A percentile compares a stretch with the other conserved stretches of the same genome.
These are phyloP conservation scores for Porcisia deanei DNA, from an alignment of 208 protist species.

Conservation along the genomic window DNA sequence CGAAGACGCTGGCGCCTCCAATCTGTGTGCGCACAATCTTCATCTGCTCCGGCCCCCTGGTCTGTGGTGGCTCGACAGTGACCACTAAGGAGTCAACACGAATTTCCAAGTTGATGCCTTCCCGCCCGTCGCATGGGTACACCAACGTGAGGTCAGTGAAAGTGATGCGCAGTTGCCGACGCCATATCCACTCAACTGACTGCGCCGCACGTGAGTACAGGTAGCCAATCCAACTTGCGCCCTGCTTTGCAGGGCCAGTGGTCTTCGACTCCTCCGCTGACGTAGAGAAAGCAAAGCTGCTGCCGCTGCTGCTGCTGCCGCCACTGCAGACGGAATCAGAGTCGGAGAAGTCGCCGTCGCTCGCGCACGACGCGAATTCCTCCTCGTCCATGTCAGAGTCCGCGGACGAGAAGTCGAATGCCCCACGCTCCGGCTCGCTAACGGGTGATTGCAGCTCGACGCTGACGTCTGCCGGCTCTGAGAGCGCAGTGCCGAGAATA, in stretches of 20 bases:
- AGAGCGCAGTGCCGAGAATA: conserved; percentile 48
- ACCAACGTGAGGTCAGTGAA: conserved; percentile 43
- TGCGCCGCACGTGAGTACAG: conserved; percentile 37
- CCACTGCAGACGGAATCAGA: conserved; percentile 21
- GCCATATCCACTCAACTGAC: conserved; percentile 72
- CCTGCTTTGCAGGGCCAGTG: background rate
- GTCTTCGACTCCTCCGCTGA: conserved; percentile 5
- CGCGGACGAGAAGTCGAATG: conserved; percentile 16
- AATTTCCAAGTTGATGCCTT: conserved; percentile 41
- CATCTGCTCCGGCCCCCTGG: conserved; percentile 39
- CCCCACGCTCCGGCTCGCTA: conserved; percentile 5
- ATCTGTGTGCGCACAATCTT: conserved; percentile 46
- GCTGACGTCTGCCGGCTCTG: conserved; percentile 1
- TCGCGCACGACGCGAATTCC: conserved; percentile 70
- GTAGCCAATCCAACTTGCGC: conserved; percentile 48
- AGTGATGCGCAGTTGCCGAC: conserved; percentile 56
- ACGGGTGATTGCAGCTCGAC: conserved; percentile 24
- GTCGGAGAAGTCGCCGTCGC: conserved; percentile 47
- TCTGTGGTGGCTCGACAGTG: conserved; percentile 47
- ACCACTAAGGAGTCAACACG: conserved; percentile 41
- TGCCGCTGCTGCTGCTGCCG: background rate
- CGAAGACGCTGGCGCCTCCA: conserved; percentile 22
- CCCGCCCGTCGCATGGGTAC: conserved; percentile 45
- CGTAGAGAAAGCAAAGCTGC: conserved; percentile 23
- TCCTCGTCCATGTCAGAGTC: conserved; percentile 26